Evolutionary conservation across 176 grass and related monocot genomes (phyloP).

Genomic region (Poa pratensis): DNA sequence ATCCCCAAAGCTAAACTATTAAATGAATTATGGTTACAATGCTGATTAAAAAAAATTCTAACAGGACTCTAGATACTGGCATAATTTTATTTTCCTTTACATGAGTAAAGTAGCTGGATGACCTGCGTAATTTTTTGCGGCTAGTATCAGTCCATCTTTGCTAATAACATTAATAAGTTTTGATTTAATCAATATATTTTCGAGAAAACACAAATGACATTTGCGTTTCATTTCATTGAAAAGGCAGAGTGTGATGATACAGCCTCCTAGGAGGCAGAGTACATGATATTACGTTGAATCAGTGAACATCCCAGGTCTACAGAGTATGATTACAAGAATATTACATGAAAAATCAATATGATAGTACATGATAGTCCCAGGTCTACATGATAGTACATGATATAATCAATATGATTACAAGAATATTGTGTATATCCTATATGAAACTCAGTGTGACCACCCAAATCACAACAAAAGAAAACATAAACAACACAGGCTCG

Average conservation of each 20-base stretch:
- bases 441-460: background rate
- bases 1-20: conserved; percentile 12
- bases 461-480: conserved; percentile 9
- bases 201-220: too few species aligned
- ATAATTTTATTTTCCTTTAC: background rate
- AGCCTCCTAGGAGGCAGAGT: too few species aligned
- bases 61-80: background rate
- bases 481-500: background rate
- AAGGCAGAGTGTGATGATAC: too few species aligned
- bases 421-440: background rate
- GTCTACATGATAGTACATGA: background rate
- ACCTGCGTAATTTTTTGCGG: background rate
- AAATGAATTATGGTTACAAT: background rate
- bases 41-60: background rate
- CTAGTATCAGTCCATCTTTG: background rate
- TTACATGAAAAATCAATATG: too few species aligned
- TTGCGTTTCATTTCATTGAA: too few species aligned
- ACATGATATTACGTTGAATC: too few species aligned
- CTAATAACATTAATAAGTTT: background rate
- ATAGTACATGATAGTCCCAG: too few species aligned
- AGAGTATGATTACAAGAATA: too few species aligned
- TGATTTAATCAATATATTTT: background rate
- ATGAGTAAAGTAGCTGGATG: conserved; percentile 25
- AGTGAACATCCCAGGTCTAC: too few species aligned
- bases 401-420: conserved; percentile 1